Conservation (phyloP, 2,329 filamentous ascomycete species). For the Aspergillus novoparasiticus region DNA sequence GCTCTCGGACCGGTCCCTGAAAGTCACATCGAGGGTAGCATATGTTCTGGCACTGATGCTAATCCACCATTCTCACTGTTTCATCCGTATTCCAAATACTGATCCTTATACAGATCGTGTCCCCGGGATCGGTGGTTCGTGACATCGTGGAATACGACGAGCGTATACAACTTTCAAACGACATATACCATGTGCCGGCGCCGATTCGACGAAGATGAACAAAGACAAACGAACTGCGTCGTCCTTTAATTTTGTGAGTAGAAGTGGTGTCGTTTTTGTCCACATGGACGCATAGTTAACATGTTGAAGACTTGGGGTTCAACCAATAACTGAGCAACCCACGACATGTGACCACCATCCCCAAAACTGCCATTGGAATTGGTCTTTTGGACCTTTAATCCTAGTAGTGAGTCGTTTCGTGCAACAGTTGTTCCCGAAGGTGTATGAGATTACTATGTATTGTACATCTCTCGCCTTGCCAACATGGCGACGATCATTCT, state of each 20-base stretch:
- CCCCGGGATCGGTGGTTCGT: neutral
- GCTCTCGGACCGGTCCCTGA: neutral
- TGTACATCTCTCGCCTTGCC: neutral
- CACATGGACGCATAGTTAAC: neutral
- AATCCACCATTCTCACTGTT: neutral
- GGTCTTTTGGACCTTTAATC: neutral
- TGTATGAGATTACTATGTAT: neutral
- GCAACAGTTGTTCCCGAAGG: neutral
- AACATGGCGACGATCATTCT: neutral
- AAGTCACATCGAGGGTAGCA: neutral
- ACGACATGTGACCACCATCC: neutral
- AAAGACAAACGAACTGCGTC: neutral
- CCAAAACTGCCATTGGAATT: neutral
- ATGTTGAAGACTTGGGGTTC: neutral
- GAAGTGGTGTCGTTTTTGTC: neutral
- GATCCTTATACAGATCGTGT: neutral
- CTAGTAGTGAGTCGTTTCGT: neutral
- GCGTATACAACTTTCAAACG: neutral
- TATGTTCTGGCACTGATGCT: neutral
- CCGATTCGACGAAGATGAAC: neutral
- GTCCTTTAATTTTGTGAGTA: neutral
- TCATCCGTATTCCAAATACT: slow-evolving; percentile 3
- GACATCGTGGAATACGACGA: neutral
- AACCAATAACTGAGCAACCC: neutral
- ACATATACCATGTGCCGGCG: neutral